Percentiles rank a stretch among this genome's conserved stretches.
Evolutionary conservation across 2,329 filamentous ascomycete species (phyloP).

Genomic region (Dichotomopilus funicola): DNA sequence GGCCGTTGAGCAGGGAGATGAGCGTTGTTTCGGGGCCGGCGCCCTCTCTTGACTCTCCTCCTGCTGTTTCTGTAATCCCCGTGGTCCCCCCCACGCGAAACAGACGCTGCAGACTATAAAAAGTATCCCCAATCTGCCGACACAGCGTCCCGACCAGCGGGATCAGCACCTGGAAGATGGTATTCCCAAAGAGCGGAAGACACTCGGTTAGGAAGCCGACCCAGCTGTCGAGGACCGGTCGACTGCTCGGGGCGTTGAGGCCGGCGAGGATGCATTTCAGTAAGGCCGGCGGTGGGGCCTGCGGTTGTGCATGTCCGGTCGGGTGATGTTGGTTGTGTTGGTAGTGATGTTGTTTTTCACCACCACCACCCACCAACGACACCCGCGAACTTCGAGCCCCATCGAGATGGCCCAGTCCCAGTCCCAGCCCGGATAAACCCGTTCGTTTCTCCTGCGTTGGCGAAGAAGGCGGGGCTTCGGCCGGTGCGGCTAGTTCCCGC

Average conservation of each 20-base stretch:
- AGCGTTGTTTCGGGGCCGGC: slow-evolving; percentile 63
- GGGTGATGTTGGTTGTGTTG: too few species aligned
- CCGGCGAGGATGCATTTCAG: slow-evolving; percentile 79
- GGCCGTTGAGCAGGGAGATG: slow-evolving; percentile 81
- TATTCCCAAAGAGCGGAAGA: slow-evolving; percentile 73
- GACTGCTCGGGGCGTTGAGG: slow-evolving; percentile 66
- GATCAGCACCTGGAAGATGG: slow-evolving; percentile 84
- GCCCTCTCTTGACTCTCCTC: slow-evolving; percentile 1
- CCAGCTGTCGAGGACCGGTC: slow-evolving; percentile 84
- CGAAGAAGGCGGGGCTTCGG: slow-evolving; percentile 35
- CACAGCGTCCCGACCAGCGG: slow-evolving; percentile 89
- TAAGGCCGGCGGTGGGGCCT: slow-evolving; percentile 61
- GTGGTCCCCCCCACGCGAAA: slow-evolving; percentile 38
- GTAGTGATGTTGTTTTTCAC: too few species aligned
- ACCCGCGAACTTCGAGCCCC: slow-evolving; percentile 34
- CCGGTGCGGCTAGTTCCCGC: slow-evolving; percentile 36
- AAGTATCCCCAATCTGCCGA: slow-evolving; percentile 65
- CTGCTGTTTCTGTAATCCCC: slow-evolving; percentile 12
- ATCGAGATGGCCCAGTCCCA: slow-evolving; percentile 33
- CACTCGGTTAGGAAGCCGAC: slow-evolving; percentile 77
- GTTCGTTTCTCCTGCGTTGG: slow-evolving; percentile 42
- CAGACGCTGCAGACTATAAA: slow-evolving; percentile 60
- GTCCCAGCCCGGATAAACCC: too few species aligned
- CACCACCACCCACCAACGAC: slow-evolving; percentile 27
- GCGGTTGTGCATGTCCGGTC: slow-evolving; percentile 25